Evolutionary conservation across 441 rosid species (phyloP), one percentile per base, ranked within the genome.

Genomic region (Bocquillonia castaneifolia): DNA sequence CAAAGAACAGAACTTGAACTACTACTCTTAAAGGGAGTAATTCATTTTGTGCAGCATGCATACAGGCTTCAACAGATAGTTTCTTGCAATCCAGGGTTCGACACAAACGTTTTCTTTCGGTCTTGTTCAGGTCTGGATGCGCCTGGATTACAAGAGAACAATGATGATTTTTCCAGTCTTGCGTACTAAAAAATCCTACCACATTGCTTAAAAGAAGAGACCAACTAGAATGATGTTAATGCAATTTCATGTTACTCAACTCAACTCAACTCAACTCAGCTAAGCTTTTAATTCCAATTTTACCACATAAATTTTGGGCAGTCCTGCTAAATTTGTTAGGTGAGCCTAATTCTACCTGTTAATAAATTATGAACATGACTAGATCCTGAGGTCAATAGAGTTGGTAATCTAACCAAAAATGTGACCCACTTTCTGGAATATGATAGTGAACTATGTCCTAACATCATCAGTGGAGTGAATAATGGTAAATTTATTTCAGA

Each of bases 31-130:
- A 39, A 5, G 99, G 99, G 34, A 95, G 87, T 62, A 93, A 77
- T 82, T 92, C 99, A 29, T 95, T 95, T 70, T 92, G 93, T 25
- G 90, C 96, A 1, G 98, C 99, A 37, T 90, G 99, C 34, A 93
- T 84, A 8, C 99, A 88, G 58, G 91, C 87, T 63, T 89, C 95
- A 26, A 86, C 77, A 34, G 99, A 86, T 63, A 95, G 80, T 76
- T 89, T 95, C 83, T 90, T 96, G 87, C 99, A 92, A 85, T 95
- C 92, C 0, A 95, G 86, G 52, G 87, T 77, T 63, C 92, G 78
- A 80, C 98, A 92, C 12, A 92, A 74, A 31, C 86, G 74, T 59
- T 95, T 93, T 75, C 83, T 83, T n/a, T 94, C 97, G n/a, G 82
- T 80, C 80, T 91, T 94, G 83, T 81, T 84, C 72, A 90, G 67